These are phyloP conservation scores for Solanum dulcamara DNA, from an alignment of 257 asterid species.

Conservation along the genomic window DNA sequence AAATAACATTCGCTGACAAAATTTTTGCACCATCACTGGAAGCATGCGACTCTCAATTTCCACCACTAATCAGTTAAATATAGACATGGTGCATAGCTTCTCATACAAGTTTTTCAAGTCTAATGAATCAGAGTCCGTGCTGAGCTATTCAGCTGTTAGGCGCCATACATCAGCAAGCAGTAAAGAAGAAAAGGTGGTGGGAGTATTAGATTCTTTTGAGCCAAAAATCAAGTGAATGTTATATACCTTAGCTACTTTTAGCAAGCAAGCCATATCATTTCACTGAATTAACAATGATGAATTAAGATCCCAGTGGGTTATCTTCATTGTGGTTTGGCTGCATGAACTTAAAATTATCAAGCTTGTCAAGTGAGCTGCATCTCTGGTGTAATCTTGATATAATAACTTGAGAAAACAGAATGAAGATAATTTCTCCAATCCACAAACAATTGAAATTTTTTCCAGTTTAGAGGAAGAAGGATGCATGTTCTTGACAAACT, in stretches of 20 bases:
- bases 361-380: neutral
- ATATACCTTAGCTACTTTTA: neutral
- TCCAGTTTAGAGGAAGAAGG: neutral
- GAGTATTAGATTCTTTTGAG: neutral
- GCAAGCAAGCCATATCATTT: neutral
- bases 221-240: neutral
- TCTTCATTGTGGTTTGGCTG: too few relatives aligned
- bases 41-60: neutral
- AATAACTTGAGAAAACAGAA: neutral
- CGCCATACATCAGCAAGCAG: neutral
- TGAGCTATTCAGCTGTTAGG: neutral
- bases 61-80: neutral
- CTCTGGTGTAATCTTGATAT: neutral
- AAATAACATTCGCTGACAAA: neutral
- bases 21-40: neutral
- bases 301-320: too few relatives aligned
- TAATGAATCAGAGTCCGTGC: neutral
- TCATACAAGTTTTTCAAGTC: neutral
- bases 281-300: neutral
- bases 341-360: too few relatives aligned
- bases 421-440: neutral
- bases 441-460: neutral
- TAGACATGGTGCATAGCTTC: neutral
- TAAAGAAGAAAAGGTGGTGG: neutral
- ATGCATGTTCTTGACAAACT: neutral